These are phyloP conservation scores for Berkeleyomyces basicola DNA, from an alignment of 2,329 filamentous ascomycete species.

Conservation along the genomic window DNA sequence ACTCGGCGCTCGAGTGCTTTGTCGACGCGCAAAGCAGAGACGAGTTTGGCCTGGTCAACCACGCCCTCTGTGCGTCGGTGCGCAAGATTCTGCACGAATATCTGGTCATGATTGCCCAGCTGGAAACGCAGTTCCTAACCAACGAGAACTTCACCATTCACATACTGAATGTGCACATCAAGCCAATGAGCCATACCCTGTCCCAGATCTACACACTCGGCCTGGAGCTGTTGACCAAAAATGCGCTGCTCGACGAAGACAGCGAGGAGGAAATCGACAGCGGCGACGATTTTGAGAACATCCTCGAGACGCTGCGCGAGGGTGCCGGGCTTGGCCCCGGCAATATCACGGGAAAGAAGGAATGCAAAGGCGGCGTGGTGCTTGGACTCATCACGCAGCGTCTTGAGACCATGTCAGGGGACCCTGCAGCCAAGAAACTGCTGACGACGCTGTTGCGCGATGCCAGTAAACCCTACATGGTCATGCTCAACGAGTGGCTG, in stretches of 20 bases:
- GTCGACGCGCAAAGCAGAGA: conserved; percentile 87
- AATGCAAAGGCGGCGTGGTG: conserved; percentile 95
- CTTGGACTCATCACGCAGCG: conserved; percentile 72
- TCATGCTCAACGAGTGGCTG: conserved; percentile 96
- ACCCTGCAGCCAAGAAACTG: conserved; percentile 69
- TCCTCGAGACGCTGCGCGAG: conserved; percentile 75
- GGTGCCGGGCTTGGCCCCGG: conserved; percentile 67
- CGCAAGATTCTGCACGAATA: conserved; percentile 87
- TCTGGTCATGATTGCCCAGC: conserved; percentile 75
- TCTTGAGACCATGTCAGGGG: conserved; percentile 78
- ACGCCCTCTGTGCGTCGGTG: conserved; percentile 89
- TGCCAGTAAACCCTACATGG: conserved; percentile 87
- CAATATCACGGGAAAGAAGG: conserved; percentile 69
- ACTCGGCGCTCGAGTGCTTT: conserved; percentile 78
- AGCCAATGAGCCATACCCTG: conserved; percentile 82
- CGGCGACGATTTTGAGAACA: conserved; percentile 80
- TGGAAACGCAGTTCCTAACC: conserved; percentile 84
- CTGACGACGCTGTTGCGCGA: conserved; percentile 72
- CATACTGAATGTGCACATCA: conserved; percentile 77
- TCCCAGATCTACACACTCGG: conserved; percentile 76
- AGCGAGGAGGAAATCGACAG: conserved; percentile 55
- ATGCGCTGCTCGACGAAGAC: conserved; percentile 72
- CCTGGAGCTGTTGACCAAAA: conserved; percentile 74
- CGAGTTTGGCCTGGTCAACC: conserved; percentile 87
- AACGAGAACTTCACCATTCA: conserved; percentile 84